Evolutionary conservation across 2,329 filamentous ascomycete species (phyloP).

Genomic region (Metarhizium album): DNA sequence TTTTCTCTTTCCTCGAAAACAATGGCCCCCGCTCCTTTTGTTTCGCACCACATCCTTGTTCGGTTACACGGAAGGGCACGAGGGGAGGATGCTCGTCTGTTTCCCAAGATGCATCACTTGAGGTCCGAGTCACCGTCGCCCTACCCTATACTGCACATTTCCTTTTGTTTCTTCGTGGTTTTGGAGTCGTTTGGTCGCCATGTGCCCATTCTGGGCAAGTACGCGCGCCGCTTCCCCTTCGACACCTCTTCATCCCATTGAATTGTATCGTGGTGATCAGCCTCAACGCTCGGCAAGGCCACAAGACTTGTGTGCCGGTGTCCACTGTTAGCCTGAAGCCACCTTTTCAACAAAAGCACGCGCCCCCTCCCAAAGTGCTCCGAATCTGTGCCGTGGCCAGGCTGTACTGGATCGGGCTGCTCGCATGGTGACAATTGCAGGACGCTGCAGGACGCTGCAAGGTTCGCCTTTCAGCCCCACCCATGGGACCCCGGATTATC

Average conservation of each 20-base stretch:
- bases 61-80: background rate
- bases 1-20: background rate
- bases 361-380: background rate
- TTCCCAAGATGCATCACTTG: too few relatives aligned
- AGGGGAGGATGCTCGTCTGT: background rate
- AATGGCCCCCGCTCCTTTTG: background rate
- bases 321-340: background rate
- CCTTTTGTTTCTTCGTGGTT: background rate
- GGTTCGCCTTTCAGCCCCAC: background rate
- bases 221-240: background rate
- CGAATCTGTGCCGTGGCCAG: background rate
- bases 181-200: too few relatives aligned
- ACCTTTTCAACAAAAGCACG: background rate
- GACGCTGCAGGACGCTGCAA: background rate
- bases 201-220: too few relatives aligned
- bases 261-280: background rate
- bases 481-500: background rate
- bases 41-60: background rate
- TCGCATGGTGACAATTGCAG: conserved; percentile 1
- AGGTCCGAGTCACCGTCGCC: too few relatives aligned
- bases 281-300: background rate
- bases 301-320: background rate
- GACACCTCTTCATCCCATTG: background rate
- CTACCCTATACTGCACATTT: background rate
- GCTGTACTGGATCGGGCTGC: background rate